Evolutionary conservation across 495 filamentous ascomycete species (phyloP).

Genomic region (Trichocladium antarcticum): DNA sequence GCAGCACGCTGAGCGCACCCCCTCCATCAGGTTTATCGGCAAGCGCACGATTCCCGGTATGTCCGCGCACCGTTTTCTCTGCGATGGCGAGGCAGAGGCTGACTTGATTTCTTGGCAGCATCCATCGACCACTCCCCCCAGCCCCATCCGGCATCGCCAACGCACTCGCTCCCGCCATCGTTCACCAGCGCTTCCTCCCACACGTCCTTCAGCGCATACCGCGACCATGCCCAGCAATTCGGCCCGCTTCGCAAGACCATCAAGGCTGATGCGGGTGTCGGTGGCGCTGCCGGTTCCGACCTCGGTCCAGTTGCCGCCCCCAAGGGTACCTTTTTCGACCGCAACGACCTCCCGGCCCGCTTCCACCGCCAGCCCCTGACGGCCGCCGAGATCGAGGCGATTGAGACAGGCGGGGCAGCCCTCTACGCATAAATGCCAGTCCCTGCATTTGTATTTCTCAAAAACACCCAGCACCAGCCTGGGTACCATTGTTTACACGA

Average conservation of each 20-base stretch:
- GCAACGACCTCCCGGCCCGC: constrained; percentile 69
- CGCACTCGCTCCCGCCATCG: constrained; percentile 40
- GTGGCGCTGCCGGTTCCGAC: constrained; percentile 50
- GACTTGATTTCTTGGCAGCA: constrained; percentile 31
- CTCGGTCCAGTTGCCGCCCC: constrained; percentile 61
- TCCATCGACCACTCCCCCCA: constrained; percentile 73
- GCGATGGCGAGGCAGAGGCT: too few species aligned
- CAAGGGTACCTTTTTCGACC: constrained; percentile 75
- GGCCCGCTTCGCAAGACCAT: constrained; percentile 63
- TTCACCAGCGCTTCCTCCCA: constrained; percentile 51
- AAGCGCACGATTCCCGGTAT: constrained; percentile 72
- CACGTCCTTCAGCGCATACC: constrained; percentile 77
- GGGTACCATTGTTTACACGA: not conserved
- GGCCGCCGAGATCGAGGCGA: constrained; percentile 81
- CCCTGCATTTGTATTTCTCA: not conserved
- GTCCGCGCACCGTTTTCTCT: constrained; percentile 18
- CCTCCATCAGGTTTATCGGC: constrained; percentile 85
- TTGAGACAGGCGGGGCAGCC: constrained; percentile 79
- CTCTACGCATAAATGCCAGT: constrained; percentile 25
- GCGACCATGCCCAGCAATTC: constrained; percentile 85
- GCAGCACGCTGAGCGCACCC: constrained; percentile 52
- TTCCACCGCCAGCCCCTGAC: constrained; percentile 67
- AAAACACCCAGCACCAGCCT: not conserved
- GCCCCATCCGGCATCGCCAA: constrained; percentile 50
- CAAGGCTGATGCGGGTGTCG: constrained; percentile 45